Evolutionary conservation across 192 early-diverging fungal species (phyloP).

Genomic region (Ambispora gerdemannii): DNA sequence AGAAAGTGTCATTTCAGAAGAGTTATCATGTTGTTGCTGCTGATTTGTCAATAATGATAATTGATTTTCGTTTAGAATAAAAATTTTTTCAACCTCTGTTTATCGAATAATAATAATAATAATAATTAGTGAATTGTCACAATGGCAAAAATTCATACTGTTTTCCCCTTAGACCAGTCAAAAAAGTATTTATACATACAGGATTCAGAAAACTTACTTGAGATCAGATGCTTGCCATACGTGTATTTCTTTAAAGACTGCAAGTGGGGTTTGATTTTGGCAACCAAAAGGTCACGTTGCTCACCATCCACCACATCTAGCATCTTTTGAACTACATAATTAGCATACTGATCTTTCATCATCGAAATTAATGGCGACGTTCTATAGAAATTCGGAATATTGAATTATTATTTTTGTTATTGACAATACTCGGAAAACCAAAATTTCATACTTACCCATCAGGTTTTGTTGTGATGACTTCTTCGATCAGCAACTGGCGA

Average conservation of each 20-base stretch:
- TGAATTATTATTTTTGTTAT: not conserved
- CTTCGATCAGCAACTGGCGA: conserved; percentile 86
- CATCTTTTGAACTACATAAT: conserved; percentile 99
- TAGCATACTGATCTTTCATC: conserved; percentile 99
- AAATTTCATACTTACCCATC: conserved; percentile 60
- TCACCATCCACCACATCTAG: conserved; percentile 92
- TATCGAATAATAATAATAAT: conserved; percentile 5
- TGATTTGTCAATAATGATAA: conserved; percentile 17
- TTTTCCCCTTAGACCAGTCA: not conserved
- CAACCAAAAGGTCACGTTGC: conserved; percentile 84
- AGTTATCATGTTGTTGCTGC: not conserved
- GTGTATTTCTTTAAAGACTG: conserved; percentile 93
- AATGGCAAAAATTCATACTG: not conserved
- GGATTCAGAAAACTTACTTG: conserved; percentile 43
- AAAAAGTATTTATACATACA: not conserved
- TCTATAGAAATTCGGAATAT: conserved; percentile 39
- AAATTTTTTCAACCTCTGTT: conserved; percentile 31
- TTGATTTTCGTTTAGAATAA: conserved; percentile 30
- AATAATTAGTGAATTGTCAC: not conserved
- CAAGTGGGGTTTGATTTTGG: conserved; percentile 91
- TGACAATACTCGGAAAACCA: conserved; percentile 26
- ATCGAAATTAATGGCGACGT: conserved; percentile 84
- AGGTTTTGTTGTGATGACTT: conserved; percentile 79
- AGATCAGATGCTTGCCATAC: conserved; percentile 96
- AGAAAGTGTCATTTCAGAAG: not conserved